A percentile compares a stretch with the other conserved stretches of the same genome.
These are phyloP conservation scores for Russula vinacea DNA, from an alignment of 768 basidiomycete species.

Conservation along the genomic window DNA sequence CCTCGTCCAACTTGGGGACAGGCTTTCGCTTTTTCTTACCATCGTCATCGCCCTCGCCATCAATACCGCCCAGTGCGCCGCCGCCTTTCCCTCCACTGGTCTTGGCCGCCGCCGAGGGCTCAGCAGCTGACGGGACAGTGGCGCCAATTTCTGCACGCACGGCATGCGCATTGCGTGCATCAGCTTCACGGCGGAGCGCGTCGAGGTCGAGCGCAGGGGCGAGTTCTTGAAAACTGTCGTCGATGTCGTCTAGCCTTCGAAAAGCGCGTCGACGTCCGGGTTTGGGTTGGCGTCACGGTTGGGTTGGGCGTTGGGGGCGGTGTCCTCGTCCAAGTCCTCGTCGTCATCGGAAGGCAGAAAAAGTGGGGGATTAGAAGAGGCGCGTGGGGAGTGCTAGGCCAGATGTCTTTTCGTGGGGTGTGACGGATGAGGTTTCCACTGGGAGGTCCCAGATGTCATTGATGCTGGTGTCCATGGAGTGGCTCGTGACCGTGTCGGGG, in stretches of 20 bases:
- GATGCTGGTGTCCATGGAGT: slow-evolving; percentile 37
- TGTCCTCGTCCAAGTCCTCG: slow-evolving; percentile 50
- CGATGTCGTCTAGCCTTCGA: slow-evolving; percentile 46
- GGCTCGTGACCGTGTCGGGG: slow-evolving; percentile 10
- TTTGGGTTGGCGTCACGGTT: slow-evolving; percentile 17
- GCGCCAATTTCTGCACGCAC: slow-evolving; percentile 46
- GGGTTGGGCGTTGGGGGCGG: slow-evolving; percentile 11
- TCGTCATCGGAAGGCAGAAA: slow-evolving; percentile 59
- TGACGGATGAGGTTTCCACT: slow-evolving; percentile 40
- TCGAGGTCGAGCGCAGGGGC: slow-evolving; percentile 53
- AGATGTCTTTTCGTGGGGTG: slow-evolving; percentile 9
- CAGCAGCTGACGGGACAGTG: slow-evolving; percentile 48
- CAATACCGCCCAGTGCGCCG: slow-evolving; percentile 32
- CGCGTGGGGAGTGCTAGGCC: slow-evolving; percentile 13
- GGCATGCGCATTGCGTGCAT: slow-evolving; percentile 44
- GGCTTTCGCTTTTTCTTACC: slow-evolving; percentile 49
- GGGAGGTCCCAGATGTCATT: slow-evolving; percentile 56
- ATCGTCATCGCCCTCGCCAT: slow-evolving; percentile 34
- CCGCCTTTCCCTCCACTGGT: slow-evolving; percentile 37
- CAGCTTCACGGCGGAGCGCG: slow-evolving; percentile 53
- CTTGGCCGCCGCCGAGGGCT: slow-evolving; percentile 34
- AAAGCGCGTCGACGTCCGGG: slow-evolving; percentile 43
- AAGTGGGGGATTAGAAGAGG: slow-evolving; percentile 42
- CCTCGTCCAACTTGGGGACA: slow-evolving; percentile 68
- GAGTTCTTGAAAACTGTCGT: slow-evolving; percentile 41